Evolutionary conservation across 1,284 basidiomycete species (phyloP).

Genomic region (Naganishia liquefaciens): DNA sequence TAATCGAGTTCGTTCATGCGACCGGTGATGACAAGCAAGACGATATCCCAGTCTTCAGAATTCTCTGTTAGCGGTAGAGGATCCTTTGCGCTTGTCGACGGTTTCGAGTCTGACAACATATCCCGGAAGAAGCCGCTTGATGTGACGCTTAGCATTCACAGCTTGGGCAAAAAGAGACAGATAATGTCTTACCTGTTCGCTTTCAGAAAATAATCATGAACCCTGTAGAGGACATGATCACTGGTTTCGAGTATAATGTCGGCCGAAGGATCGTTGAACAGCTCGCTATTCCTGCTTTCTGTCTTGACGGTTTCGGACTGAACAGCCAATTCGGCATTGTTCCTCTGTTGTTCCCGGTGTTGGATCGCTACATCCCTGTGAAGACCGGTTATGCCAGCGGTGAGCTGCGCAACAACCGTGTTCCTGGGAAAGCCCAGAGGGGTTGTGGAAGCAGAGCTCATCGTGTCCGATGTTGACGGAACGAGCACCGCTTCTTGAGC

Average conservation of each 20-base stretch:
- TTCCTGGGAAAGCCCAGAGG: too few species aligned
- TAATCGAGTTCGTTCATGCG: not conserved
- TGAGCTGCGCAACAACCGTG: too few species aligned
- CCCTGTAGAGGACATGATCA: not conserved
- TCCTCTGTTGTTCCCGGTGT: too few species aligned
- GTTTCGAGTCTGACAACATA: not conserved
- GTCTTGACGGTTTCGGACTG: too few species aligned
- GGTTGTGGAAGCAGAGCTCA: too few species aligned
- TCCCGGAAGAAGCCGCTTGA: constrained; percentile 6
- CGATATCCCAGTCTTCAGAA: constrained; percentile 2
- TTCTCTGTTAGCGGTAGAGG: not conserved
- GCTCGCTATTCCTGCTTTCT: not conserved
- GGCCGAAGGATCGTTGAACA: constrained; percentile 14
- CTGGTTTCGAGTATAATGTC: constrained; percentile 1
- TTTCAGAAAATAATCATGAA: constrained; percentile 17
- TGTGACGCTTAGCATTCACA: not conserved
- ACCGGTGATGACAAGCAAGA: constrained; percentile 6
- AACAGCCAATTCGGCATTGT: too few species aligned
- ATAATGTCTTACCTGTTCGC: constrained; percentile 9
- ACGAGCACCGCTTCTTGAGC: too few species aligned
- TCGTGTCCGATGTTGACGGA: too few species aligned
- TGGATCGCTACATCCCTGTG: too few species aligned
- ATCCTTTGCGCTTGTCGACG: not conserved
- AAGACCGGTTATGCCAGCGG: too few species aligned
- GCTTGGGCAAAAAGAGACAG: not conserved